Percentiles rank a stretch among this genome's conserved stretches.
Evolutionary conservation across 2,329 filamentous ascomycete genomes (phyloP).

Genomic region (Penicillium sumatraense): DNA sequence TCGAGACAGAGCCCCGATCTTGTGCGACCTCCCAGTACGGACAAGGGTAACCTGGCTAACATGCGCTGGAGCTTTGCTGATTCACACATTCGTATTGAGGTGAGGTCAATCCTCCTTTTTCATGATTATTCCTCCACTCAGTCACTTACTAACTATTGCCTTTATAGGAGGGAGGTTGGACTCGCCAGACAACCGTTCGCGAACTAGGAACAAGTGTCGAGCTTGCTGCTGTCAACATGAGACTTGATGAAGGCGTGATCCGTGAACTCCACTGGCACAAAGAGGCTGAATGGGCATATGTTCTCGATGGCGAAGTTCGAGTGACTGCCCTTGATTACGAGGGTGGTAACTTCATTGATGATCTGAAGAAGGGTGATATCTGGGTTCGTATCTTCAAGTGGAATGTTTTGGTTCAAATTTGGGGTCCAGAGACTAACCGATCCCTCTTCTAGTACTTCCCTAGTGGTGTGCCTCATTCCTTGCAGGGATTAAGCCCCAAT

Average conservation of each 20-base stretch:
- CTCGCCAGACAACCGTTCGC: slow-evolving; percentile 64
- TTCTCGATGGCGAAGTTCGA: slow-evolving; percentile 71
- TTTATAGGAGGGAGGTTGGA: slow-evolving; percentile 77
- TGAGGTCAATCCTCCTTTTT: slow-evolving; percentile 30
- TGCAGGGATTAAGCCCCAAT: slow-evolving; percentile 69
- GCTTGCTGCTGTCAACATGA: slow-evolving; percentile 78
- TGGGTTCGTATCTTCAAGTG: slow-evolving; percentile 44
- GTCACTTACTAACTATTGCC: not conserved
- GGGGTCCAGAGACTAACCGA: not conserved
- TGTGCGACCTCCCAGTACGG: slow-evolving; percentile 72
- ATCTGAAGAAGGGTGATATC: slow-evolving; percentile 73
- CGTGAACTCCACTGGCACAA: slow-evolving; percentile 83
- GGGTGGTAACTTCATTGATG: slow-evolving; percentile 75
- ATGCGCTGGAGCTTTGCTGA: slow-evolving; percentile 74
- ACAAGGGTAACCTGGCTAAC: slow-evolving; percentile 71
- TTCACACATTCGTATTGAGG: slow-evolving; percentile 67
- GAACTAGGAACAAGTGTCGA: slow-evolving; percentile 56
- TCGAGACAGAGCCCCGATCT: slow-evolving; percentile 73
- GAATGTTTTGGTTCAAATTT: not conserved
- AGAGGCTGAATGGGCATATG: slow-evolving; percentile 78
- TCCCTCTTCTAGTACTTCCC: slow-evolving; percentile 66
- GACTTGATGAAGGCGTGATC: slow-evolving; percentile 72
- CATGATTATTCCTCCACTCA: not conserved
- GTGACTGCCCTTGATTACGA: slow-evolving; percentile 76
- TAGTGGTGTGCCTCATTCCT: slow-evolving; percentile 72